Evolutionary conservation across 2,329 filamentous ascomycete genomes (phyloP).

Genomic region (Ceratocystis colombiana): DNA sequence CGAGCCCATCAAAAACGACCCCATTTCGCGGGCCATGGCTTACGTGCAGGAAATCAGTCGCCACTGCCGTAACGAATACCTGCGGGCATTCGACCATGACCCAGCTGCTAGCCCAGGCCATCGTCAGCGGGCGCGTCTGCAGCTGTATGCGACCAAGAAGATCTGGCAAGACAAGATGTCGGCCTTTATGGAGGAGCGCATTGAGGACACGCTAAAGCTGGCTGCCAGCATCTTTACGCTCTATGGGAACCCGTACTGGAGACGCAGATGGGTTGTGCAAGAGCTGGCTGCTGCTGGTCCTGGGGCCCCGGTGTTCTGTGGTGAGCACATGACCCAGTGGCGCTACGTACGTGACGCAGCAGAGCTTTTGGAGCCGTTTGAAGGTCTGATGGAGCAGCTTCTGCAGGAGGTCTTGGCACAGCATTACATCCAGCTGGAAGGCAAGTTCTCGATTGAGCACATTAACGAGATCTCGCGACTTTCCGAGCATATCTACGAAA

Average conservation of each 20-base stretch:
- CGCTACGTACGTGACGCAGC: slow-evolving; percentile 23
- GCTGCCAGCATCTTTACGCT: slow-evolving; percentile 24
- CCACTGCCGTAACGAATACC: slow-evolving; percentile 22
- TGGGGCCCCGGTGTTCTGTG: slow-evolving; percentile 20
- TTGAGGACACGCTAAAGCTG: slow-evolving; percentile 23
- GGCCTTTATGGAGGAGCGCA: slow-evolving; percentile 16
- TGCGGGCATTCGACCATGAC: slow-evolving; percentile 22
- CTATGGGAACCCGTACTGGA: slow-evolving; percentile 24
- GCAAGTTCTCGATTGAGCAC: slow-evolving; percentile 20
- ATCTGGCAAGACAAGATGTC: slow-evolving; percentile 22
- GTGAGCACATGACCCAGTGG: slow-evolving; percentile 25
- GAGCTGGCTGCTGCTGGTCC: slow-evolving; percentile 18
- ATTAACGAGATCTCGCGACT: slow-evolving; percentile 21
- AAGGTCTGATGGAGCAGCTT: slow-evolving; percentile 20
- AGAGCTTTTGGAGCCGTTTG: slow-evolving; percentile 22
- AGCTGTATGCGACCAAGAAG: slow-evolving; percentile 20
- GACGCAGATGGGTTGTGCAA: slow-evolving; percentile 19
- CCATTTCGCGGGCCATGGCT: slow-evolving; percentile 19
- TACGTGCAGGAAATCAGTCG: slow-evolving; percentile 23
- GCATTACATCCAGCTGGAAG: slow-evolving; percentile 23
- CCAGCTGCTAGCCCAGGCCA: slow-evolving; percentile 21
- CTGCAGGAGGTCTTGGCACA: slow-evolving; percentile 22
- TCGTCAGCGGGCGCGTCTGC: slow-evolving; percentile 19
- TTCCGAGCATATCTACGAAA: slow-evolving; percentile 15
- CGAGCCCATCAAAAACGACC: slow-evolving; percentile 22